Conservation (phyloP, 2,329 filamentous ascomycete genomes). For the Albifimbria verrucaria region DNA sequence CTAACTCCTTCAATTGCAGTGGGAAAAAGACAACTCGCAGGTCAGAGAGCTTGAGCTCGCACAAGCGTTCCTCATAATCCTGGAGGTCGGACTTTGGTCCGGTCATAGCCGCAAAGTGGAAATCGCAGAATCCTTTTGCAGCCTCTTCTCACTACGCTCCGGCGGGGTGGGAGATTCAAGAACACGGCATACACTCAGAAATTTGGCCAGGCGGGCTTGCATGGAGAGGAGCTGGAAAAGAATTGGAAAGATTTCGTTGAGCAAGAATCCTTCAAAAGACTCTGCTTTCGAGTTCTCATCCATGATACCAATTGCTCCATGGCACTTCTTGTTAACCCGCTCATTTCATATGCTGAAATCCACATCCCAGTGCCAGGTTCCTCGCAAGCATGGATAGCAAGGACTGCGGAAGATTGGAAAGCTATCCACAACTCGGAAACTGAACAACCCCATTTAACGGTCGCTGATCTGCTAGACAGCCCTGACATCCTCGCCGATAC, state of each 20-base stretch:
- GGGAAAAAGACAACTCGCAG: constrained; percentile 29
- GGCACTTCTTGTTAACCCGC: constrained; percentile 22
- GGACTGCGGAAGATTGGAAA: constrained; percentile 22
- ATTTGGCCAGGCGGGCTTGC: background rate
- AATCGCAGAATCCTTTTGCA: constrained; percentile 35
- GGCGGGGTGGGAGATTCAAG: constrained; percentile 28
- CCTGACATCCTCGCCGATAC: constrained; percentile 1
- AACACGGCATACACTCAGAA: constrained; percentile 15
- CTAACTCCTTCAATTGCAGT: constrained; percentile 14
- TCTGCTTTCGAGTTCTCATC: constrained; percentile 22
- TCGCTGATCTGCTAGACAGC: constrained; percentile 16
- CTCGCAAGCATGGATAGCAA: constrained; percentile 20
- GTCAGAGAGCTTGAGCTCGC: constrained; percentile 26
- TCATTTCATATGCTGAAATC: constrained; percentile 28
- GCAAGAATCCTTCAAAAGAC: constrained; percentile 26
- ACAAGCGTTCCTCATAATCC: constrained; percentile 29
- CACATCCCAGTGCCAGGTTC: constrained; percentile 19
- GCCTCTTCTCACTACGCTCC: constrained; percentile 32
- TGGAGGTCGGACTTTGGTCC: constrained; percentile 34
- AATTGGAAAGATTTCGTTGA: constrained; percentile 25
- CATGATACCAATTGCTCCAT: constrained; percentile 28
- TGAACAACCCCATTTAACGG: constrained; percentile 12
- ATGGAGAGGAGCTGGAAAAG: constrained; percentile 9
- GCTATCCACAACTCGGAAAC: background rate
- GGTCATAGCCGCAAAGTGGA: constrained; percentile 34